These are phyloP conservation scores for Saccharomycopsis phalli DNA, from an alignment of 1,139 yeast genomes.

Conservation along the genomic window DNA sequence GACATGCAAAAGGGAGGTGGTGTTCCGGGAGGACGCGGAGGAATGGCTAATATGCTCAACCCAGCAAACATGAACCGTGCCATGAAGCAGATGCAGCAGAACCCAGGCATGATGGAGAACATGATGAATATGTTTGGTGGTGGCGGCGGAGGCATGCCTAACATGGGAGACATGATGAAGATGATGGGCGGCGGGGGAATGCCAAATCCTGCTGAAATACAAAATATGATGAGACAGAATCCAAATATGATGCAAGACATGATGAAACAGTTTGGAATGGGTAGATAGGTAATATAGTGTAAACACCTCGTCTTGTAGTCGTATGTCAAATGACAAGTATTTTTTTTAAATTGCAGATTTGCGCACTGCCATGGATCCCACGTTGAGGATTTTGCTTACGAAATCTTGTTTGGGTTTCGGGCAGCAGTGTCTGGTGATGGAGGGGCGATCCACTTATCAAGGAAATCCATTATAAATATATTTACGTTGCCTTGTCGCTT, in stretches of 20 bases:
- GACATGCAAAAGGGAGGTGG: conserved; percentile 38
- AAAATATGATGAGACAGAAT: conserved; percentile 59
- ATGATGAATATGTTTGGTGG: conserved; percentile 41
- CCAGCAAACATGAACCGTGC: conserved; percentile 23
- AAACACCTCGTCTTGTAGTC: background rate
- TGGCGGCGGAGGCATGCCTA: conserved; percentile 34
- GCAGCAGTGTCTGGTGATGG: too few relatives aligned
- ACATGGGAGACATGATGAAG: conserved; percentile 48
- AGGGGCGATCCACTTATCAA: too few relatives aligned
- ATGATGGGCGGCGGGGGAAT: conserved; percentile 45
- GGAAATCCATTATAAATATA: too few relatives aligned
- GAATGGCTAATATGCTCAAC: conserved; percentile 17
- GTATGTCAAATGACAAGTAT: too few relatives aligned
- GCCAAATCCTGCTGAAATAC: conserved; percentile 44
- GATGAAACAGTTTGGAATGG: conserved; percentile 67
- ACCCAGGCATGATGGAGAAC: conserved; percentile 60
- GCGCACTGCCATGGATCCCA: too few relatives aligned
- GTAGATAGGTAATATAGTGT: conserved; percentile 3
- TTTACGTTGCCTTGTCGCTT: too few relatives aligned
- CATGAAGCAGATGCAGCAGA: conserved; percentile 50
- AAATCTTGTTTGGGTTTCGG: too few relatives aligned
- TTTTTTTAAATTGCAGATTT: too few relatives aligned
- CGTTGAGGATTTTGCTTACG: too few relatives aligned
- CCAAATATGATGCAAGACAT: conserved; percentile 64
- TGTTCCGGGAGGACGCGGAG: conserved; percentile 34